Percentiles rank a stretch among this genome's conserved stretches.
Conservation (phyloP, 108 stramenopile species). For the Tribonema minus region DNA sequence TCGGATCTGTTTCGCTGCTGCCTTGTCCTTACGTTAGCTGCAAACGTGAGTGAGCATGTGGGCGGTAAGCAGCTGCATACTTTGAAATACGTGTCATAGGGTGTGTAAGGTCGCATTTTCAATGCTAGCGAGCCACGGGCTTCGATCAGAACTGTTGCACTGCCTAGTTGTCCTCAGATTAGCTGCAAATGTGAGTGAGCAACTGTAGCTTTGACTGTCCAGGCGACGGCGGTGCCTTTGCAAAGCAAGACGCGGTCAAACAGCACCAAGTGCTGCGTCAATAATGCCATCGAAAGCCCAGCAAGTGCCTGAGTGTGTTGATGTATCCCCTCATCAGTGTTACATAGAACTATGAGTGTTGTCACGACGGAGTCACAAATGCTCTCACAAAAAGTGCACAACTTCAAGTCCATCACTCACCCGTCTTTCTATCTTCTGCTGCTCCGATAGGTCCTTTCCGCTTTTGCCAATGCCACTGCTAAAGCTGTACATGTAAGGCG, state of each 20-base stretch:
- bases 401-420: not conserved
- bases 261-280: not conserved
- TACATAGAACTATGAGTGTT: not conserved
- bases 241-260: not conserved
- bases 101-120: no score
- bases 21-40: no score
- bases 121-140: no score
- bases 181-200: no score
- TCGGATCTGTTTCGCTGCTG: no score
- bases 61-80: no score
- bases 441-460: constrained; percentile 1
- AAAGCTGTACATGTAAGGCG: not conserved
- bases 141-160: no score
- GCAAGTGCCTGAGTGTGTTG: not conserved
- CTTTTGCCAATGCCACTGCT: not conserved
- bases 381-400: not conserved
- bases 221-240: not conserved
- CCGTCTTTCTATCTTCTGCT: constrained; percentile 42
- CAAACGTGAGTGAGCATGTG: no score
- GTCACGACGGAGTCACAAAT: no score
- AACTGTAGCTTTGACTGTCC: no score
- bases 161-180: no score
- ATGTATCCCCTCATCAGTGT: not conserved
- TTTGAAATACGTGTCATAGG: no score
- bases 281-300: not conserved